phyloP scores from a whole-genome alignment of 345 rosid genomes.

The Iberis pinnata region DNA sequence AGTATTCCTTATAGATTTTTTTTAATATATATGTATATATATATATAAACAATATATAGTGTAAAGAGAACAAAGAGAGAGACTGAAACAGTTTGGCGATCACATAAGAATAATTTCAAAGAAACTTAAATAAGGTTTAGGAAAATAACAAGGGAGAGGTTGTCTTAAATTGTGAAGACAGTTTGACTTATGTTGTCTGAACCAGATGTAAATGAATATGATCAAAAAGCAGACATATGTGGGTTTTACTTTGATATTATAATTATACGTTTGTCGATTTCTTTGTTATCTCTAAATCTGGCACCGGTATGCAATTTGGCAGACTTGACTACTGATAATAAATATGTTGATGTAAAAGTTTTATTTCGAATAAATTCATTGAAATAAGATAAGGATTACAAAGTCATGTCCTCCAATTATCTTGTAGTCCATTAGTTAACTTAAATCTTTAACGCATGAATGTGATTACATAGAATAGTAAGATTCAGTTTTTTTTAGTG shows the following conservation, averaged over 20 bases:
- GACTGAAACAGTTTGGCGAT: slow-evolving; percentile 5
- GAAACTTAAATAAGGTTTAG: background rate
- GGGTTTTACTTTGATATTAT: slow-evolving; percentile 16
- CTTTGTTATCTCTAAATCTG: background rate
- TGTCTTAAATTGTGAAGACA: slow-evolving; percentile 14
- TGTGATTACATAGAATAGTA: no score
- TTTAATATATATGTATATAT: no score
- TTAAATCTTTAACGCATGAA: no score
- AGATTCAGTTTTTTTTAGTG: no score
- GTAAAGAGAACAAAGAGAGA: slow-evolving; percentile 15
- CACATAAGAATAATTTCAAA: background rate
- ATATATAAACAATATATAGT: background rate
- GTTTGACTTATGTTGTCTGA: slow-evolving; percentile 18
- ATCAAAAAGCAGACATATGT: slow-evolving; percentile 18
- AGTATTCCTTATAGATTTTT: no score
- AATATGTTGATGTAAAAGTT: slow-evolving; percentile 16
- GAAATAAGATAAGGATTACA: no score
- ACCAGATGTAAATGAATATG: slow-evolving; percentile 9
- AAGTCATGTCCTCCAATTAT: no score
- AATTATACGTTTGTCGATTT: slow-evolving; percentile 18
- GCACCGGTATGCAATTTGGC: slow-evolving; percentile 3
- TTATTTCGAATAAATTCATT: no score
- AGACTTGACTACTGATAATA: slow-evolving; percentile 5
- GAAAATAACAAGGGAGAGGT: slow-evolving; percentile 9
- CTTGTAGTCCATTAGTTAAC: no score